Conservation (phyloP, 495 filamentous ascomycete genomes). For the Aspergillus affinis region DNA sequence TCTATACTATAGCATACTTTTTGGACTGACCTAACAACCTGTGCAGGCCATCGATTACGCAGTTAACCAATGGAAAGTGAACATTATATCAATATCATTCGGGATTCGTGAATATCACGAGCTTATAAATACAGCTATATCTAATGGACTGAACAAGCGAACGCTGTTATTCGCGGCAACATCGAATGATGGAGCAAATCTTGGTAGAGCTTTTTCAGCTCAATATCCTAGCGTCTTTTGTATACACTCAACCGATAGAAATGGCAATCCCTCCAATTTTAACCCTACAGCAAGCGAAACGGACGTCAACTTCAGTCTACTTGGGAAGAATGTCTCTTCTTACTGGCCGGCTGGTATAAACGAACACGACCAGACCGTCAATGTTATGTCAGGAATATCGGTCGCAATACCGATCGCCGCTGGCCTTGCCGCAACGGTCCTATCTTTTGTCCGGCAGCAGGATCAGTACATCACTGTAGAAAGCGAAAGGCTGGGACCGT, state of each 20-base stretch:
- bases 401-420: conserved; percentile 35
- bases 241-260: conserved; percentile 35
- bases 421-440: conserved; percentile 28
- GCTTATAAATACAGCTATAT: conserved; percentile 26
- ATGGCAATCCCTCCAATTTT: conserved; percentile 31
- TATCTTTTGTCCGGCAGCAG: conserved; percentile 29
- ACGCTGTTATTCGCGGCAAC: conserved; percentile 34
- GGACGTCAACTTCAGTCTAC: conserved; percentile 35
- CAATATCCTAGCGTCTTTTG: conserved; percentile 34
- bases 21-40: conserved; percentile 15
- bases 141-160: conserved; percentile 22
- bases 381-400: conserved; percentile 29
- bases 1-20: conserved; percentile 15
- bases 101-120: conserved; percentile 29
- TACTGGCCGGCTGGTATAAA: conserved; percentile 27
- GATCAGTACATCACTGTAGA: conserved; percentile 19
- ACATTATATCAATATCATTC: conserved; percentile 39
- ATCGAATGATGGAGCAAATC: conserved; percentile 36
- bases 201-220: conserved; percentile 32
- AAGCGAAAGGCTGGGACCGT: conserved; percentile 22
- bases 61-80: conserved; percentile 32
- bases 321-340: conserved; percentile 34
- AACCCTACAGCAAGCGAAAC: conserved; percentile 32
- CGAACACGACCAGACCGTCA: conserved; percentile 22
- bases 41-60: conserved; percentile 34